Evolutionary conservation across 164 flowering plant genomes (phyloP).

Genomic region (Malania oleifera): DNA sequence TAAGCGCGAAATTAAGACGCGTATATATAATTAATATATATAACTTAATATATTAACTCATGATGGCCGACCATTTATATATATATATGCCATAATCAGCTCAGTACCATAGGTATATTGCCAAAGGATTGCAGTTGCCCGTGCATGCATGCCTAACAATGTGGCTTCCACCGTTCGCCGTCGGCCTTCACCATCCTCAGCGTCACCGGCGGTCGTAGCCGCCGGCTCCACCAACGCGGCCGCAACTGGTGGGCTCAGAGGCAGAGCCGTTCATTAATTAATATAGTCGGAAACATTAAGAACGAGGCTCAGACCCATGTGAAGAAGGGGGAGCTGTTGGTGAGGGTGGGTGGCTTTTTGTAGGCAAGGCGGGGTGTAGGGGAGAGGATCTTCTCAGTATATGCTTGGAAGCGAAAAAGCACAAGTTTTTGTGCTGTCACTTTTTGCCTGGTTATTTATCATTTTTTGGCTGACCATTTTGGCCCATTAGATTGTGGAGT

Average conservation of each 20-base stretch:
- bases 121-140: conserved; percentile 20
- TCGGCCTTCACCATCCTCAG: neutral
- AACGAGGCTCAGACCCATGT: too few relatives aligned
- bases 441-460: neutral
- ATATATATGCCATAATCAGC: neutral
- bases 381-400: conserved; percentile 23
- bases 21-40: too few relatives aligned
- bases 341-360: conserved; percentile 6
- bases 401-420: conserved; percentile 15
- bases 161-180: too few relatives aligned
- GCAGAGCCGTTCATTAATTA: too few relatives aligned
- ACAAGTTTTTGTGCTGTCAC: conserved; percentile 1
- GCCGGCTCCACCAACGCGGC: neutral
- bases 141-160: too few relatives aligned
- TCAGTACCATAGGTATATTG: neutral
- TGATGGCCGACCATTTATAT: too few relatives aligned
- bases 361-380: conserved; percentile 2
- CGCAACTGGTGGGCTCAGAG: too few relatives aligned
- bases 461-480: neutral
- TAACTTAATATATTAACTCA: too few relatives aligned
- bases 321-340: neutral
- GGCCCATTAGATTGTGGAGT: neutral
- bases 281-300: too few relatives aligned
- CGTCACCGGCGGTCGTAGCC: neutral
- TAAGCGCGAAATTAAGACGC: too few relatives aligned